These are phyloP conservation scores for Trametes meyenii DNA, from an alignment of 768 basidiomycete genomes.

Conservation along the genomic window DNA sequence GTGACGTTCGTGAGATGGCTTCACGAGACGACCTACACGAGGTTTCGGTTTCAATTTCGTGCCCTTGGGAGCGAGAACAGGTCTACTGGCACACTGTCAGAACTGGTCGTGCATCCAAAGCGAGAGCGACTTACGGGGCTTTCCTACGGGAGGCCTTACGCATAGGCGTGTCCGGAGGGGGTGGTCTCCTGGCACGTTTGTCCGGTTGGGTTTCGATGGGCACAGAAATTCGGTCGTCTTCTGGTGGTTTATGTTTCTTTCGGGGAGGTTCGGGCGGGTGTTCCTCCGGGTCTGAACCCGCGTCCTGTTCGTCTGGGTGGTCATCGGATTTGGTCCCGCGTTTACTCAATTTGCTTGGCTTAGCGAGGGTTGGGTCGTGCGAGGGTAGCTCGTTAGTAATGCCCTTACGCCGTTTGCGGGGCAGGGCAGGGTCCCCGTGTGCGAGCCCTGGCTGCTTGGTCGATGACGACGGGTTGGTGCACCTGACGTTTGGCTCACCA, in stretches of 20 bases:
- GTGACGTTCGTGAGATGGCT: background rate
- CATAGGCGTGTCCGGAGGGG: background rate
- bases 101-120: background rate
- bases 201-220: background rate
- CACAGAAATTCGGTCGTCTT: background rate
- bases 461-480: too few species aligned
- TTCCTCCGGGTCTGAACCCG: background rate
- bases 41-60: constrained; percentile 19
- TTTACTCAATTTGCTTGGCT: background rate
- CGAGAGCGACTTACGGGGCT: background rate
- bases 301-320: too few species aligned
- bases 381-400: too few species aligned
- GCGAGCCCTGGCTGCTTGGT: too few species aligned
- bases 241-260: background rate
- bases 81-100: background rate
- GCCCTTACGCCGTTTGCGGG: too few species aligned
- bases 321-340: background rate
- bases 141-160: background rate
- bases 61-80: constrained; percentile 7
- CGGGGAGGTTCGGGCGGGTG: background rate
- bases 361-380: background rate
- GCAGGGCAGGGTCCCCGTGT: too few species aligned
- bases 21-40: constrained; percentile 1
- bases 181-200: background rate
- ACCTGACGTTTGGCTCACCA: background rate